Conservation (phyloP, 2,329 filamentous ascomycete species). For the Ascochyta viciae-villosae region DNA sequence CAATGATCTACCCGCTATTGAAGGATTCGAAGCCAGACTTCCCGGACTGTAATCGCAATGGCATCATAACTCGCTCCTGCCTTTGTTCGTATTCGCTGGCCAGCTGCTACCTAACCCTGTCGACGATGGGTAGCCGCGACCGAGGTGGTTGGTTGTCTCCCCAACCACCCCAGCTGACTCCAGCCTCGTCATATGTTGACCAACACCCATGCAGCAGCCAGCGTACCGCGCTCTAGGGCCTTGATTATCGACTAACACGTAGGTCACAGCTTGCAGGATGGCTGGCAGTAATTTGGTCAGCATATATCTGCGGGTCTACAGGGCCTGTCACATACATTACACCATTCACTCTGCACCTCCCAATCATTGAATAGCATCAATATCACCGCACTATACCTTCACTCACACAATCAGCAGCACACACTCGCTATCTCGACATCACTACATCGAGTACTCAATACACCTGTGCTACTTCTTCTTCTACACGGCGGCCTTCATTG, state of each 20-base stretch:
- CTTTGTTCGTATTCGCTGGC: constrained; percentile 14
- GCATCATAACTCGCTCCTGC: constrained; percentile 6
- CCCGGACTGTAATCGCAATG: not conserved
- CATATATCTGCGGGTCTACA: constrained; percentile 27
- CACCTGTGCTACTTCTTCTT: constrained; percentile 14
- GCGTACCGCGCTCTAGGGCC: constrained; percentile 31
- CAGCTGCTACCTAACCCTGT: constrained; percentile 15
- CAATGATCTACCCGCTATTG: not conserved
- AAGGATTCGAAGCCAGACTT: not conserved
- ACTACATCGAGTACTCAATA: constrained; percentile 7
- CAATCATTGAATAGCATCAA: not conserved
- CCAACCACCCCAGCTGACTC: constrained; percentile 34
- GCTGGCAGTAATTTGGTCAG: constrained; percentile 44
- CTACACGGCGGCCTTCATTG: constrained; percentile 9
- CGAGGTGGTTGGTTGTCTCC: constrained; percentile 34
- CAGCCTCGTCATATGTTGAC: constrained; percentile 43
- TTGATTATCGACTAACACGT: constrained; percentile 32
- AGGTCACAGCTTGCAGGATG: constrained; percentile 39
- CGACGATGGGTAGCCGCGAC: constrained; percentile 12
- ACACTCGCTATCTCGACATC: constrained; percentile 14
- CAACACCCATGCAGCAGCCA: constrained; percentile 37
- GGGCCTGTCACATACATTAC: constrained; percentile 28
- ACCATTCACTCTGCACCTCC: constrained; percentile 28
- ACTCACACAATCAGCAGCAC: constrained; percentile 14
- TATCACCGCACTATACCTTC: constrained; percentile 2